These are phyloP conservation scores for Polygonum maritimum DNA, from an alignment of 148 eudicot species.

Conservation along the genomic window DNA sequence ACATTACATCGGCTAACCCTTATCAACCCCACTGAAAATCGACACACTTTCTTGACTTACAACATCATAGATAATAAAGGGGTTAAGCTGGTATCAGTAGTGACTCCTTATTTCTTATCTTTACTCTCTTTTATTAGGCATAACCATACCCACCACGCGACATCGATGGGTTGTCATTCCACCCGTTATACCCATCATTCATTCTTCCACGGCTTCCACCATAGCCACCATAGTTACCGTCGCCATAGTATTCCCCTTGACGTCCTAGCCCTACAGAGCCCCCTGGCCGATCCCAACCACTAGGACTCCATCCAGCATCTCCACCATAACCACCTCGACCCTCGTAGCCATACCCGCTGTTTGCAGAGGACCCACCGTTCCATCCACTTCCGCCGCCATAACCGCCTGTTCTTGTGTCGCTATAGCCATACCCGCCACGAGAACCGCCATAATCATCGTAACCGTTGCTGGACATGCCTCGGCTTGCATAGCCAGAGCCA, in stretches of 20 bases:
- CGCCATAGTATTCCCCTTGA: background rate
- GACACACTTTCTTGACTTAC: background rate
- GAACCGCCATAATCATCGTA: background rate
- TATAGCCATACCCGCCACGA: background rate
- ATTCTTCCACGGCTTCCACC: background rate
- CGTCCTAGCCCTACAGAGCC: background rate
- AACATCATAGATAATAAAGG: background rate
- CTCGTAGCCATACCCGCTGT: background rate
- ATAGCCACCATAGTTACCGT: background rate
- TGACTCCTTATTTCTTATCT: background rate
- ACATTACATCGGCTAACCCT: background rate
- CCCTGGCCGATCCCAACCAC: background rate
- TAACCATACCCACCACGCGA: conserved; percentile 3
- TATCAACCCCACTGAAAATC: background rate
- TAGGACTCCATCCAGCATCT: background rate
- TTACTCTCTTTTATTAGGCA: background rate
- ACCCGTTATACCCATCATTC: background rate
- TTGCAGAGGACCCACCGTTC: background rate
- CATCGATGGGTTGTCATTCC: background rate
- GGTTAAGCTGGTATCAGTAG: too few species aligned
- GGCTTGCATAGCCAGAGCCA: background rate
- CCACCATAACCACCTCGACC: background rate
- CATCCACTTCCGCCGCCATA: background rate
- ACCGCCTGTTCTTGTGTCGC: background rate
- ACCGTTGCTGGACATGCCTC: background rate